Base-by-base conservation (phyloP, 108 stramenopile genomes). In the Cyclotella baltica region DNA sequence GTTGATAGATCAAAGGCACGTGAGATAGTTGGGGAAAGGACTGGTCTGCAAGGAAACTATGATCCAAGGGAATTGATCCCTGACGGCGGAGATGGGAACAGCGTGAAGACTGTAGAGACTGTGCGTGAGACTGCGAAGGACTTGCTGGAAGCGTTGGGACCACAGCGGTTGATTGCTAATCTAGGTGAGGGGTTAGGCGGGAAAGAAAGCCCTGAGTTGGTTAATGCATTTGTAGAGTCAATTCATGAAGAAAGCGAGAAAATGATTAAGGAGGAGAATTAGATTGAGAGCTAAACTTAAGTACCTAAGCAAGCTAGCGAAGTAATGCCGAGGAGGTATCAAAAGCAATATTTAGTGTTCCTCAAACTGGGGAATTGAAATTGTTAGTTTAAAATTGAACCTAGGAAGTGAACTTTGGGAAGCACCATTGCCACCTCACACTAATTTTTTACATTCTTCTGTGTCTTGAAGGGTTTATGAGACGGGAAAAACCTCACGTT, bases 131-230 rank as follows among this genome's bases (percentile, higher is more conserved):
- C 94, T 16, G 93, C 92, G 0, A 86, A 67, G 71, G 83, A 91
- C 52, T 81, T 97, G 89, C 68, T 98, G 57, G 65, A 83, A 46
- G 92, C 75, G 19, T 76, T 98, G 30, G 96, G 96, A 33, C 92
- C 96, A 10, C 90, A 96, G 70, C 73, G 88, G 62, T 78, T 97
- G 73, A 97, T 98, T 85, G 98, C 98, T 1, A 98, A 98, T 72
- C 71, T 98, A 28, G 98, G 98, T 36, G 98, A 98, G 77, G 98
- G 98, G 23, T 78, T 98, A 31, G 94, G 93, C 64, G 98, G 98
- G 50, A 94, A 96, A 62, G 98, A 98, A 86, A 92, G 89, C 71
- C 87, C 96, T 3, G 85, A 79, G 15, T 77, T 96, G 29, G 98
- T 98, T 27, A 72, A 91, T 58, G 89, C 71, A 9, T 96, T 98